Conservation (phyloP, 2,329 filamentous ascomycete genomes). For the Cryphonectria radicalis region DNA sequence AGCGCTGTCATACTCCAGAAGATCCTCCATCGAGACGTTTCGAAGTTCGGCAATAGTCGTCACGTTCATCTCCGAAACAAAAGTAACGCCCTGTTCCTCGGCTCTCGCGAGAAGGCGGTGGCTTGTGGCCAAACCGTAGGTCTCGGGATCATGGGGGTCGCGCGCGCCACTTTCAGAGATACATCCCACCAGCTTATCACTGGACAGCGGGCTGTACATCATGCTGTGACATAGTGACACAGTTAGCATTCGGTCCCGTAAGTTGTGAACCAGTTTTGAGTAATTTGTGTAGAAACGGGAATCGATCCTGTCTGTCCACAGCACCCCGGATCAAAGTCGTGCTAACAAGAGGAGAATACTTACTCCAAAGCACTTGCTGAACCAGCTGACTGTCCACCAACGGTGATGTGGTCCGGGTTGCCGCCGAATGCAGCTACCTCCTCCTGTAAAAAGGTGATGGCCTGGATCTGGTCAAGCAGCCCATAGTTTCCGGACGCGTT, state of each 20-base stretch:
- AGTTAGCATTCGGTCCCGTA: not conserved
- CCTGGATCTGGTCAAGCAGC: conserved; percentile 70
- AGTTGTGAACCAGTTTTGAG: not conserved
- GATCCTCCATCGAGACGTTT: conserved; percentile 28
- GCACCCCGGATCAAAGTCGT: too few relatives aligned
- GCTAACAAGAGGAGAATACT: not conserved
- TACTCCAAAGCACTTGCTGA: not conserved
- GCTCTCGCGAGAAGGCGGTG: conserved; percentile 34
- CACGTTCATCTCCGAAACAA: conserved; percentile 13
- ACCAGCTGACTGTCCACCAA: not conserved
- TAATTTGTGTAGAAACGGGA: too few relatives aligned
- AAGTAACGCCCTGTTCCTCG: conserved; percentile 28
- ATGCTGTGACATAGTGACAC: conserved; percentile 35
- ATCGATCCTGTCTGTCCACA: too few relatives aligned
- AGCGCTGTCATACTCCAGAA: not conserved
- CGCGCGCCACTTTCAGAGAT: conserved; percentile 38
- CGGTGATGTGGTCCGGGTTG: conserved; percentile 21
- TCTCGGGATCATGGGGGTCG: conserved; percentile 37
- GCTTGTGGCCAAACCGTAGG: conserved; percentile 35
- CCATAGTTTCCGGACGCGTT: conserved; percentile 65
- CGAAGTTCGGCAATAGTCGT: not conserved
- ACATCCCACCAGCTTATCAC: not conserved
- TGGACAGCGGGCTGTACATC: not conserved
- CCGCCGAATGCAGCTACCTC: conserved; percentile 51
- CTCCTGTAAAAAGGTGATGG: conserved; percentile 69